Evolutionary conservation across 2,329 filamentous ascomycete genomes (phyloP).

Genomic region (Ophiocordyceps camponoti-rufipedis): DNA sequence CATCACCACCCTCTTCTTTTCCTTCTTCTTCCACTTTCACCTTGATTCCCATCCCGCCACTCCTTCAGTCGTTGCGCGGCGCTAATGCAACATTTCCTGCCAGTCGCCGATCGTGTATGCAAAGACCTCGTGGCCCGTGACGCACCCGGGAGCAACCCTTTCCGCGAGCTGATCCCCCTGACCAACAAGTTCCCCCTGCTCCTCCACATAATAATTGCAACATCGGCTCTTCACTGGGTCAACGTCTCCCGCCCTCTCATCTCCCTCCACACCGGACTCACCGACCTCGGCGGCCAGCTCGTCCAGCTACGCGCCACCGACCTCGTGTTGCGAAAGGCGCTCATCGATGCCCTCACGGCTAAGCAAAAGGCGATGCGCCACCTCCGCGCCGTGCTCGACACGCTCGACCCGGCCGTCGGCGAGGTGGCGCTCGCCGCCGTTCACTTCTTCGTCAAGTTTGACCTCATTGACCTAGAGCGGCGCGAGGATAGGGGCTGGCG

Average conservation of each 20-base stretch:
- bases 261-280: constrained; percentile 10
- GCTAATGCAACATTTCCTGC: constrained; percentile 5
- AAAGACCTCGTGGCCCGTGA: constrained; percentile 34
- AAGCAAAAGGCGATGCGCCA: constrained; percentile 27
- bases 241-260: constrained; percentile 20
- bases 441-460: constrained; percentile 32
- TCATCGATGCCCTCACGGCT: constrained; percentile 27
- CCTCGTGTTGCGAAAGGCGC: constrained; percentile 17
- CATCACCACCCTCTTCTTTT: not conserved
- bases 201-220: constrained; percentile 28
- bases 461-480: constrained; percentile 28
- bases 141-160: constrained; percentile 25
- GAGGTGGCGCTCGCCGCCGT: constrained; percentile 28
- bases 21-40: no score
- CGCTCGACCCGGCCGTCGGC: constrained; percentile 19
- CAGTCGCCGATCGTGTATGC: constrained; percentile 30
- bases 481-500: constrained; percentile 18
- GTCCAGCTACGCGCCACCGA: constrained; percentile 18
- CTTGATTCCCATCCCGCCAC: no score
- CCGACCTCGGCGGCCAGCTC: constrained; percentile 18
- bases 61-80: constrained; percentile 2
- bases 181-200: constrained; percentile 26
- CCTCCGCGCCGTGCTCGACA: constrained; percentile 20
- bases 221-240: constrained; percentile 29
- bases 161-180: constrained; percentile 28